Evolutionary conservation across 306 rosid species (phyloP).

Genomic region (Lagenaria siceraria): DNA sequence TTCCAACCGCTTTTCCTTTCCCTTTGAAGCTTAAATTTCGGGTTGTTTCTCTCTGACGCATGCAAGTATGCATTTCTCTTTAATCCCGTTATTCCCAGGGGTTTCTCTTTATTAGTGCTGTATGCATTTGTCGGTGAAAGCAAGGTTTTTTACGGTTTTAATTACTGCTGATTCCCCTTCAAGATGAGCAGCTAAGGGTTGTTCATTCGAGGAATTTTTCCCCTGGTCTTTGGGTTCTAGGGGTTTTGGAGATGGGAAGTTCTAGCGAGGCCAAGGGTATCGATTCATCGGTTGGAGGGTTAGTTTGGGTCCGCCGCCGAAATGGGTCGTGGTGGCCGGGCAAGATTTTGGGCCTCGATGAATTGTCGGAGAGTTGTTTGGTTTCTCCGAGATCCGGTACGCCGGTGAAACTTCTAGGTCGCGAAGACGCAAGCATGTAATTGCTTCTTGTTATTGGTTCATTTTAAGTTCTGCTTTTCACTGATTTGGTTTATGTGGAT

Average conservation of each 20-base stretch:
- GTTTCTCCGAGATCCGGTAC: slow-evolving; percentile 97
- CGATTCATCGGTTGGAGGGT: slow-evolving; percentile 82
- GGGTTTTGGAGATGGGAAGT: slow-evolving; percentile 53
- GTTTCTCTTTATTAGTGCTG: background rate
- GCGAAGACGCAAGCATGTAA: slow-evolving; percentile 98
- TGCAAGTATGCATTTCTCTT: slow-evolving; percentile 1
- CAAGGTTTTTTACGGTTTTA: slow-evolving; percentile 2
- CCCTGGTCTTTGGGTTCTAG: background rate
- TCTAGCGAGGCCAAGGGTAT: slow-evolving; percentile 62
- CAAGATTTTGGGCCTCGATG: slow-evolving; percentile 79
- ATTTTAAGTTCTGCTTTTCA: background rate
- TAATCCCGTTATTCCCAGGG: background rate
- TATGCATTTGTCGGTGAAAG: background rate
- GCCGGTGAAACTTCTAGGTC: slow-evolving; percentile 98
- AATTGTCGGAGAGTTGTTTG: slow-evolving; percentile 68
- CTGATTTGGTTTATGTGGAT: background rate
- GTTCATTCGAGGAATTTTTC: background rate
- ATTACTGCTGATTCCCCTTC: background rate
- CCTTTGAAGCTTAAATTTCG: background rate
- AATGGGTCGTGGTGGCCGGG: slow-evolving; percentile 99
- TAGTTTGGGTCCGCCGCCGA: slow-evolving; percentile 98
- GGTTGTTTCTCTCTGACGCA: slow-evolving; percentile 1
- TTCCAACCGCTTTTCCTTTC: background rate
- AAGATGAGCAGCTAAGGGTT: slow-evolving; percentile 9
- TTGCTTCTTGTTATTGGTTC: slow-evolving; percentile 11